These are phyloP conservation scores for Fibroporia radiculosa DNA, from an alignment of 768 basidiomycete genomes.

Conservation along the genomic window DNA sequence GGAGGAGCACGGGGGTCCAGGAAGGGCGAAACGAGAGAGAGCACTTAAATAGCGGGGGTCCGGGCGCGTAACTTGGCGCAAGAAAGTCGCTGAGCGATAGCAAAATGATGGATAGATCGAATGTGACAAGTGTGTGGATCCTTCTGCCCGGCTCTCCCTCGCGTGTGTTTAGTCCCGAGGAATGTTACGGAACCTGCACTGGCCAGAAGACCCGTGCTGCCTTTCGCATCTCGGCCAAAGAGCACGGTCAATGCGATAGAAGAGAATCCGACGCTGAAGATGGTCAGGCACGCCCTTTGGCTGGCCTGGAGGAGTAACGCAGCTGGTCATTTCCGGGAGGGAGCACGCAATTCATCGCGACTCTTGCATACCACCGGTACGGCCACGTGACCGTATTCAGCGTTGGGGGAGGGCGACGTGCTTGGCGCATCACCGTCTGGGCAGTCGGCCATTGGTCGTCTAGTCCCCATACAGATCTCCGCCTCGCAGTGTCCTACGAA, in stretches of 20 bases:
- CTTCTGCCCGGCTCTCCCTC: too few species aligned
- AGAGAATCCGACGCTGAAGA: too few species aligned
- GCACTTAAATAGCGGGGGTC: background rate
- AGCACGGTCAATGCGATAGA: too few species aligned
- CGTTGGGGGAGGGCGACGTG: background rate
- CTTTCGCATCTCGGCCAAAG: too few species aligned
- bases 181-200: too few species aligned
- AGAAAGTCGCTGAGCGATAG: background rate
- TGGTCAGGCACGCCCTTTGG: too few species aligned
- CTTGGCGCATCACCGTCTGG: too few species aligned
- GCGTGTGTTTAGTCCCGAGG: too few species aligned
- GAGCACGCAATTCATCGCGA: background rate
- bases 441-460: too few species aligned
- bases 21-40: background rate
- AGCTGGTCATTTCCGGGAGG: background rate
- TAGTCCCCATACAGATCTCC: too few species aligned
- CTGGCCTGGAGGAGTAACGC: background rate
- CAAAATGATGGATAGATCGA: background rate
- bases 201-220: too few species aligned
- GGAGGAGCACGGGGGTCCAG: background rate
- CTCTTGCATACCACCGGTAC: background rate
- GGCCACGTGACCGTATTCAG: background rate
- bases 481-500: too few species aligned
- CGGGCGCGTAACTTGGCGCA: constrained; percentile 3
- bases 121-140: background rate